Base-by-base conservation (phyloP, 805 yeast species). In the Myxozyma vanderwaltii region DNA sequence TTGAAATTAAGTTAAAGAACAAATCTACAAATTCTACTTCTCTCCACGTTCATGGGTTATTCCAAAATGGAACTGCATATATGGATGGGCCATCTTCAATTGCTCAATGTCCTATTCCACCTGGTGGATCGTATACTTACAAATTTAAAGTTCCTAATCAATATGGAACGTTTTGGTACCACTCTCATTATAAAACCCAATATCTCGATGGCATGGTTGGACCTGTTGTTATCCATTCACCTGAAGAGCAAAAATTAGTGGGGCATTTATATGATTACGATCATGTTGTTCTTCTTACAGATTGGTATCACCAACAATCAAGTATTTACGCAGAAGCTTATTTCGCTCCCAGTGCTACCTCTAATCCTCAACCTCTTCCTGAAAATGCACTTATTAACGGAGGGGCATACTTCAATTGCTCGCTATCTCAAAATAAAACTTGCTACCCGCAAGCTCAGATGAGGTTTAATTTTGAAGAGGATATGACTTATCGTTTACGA, bases 131-230 rank as follows among this genome's bases (percentile, higher is more conserved):
- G 3, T 80, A 75, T 68, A 70, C 74, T 0, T 80, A 82, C 62
- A 66, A 70, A 38, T 80, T 81, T 67, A 75, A 75, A 21, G 69
- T 74, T 2, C 68, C 71, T 48, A 26, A 44, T 6, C 81, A 79
- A 55, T 68, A 72, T 36, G 86, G 86, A 0, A 77, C 84, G 0
- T 78, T 72, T 54, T 82, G 86, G 85, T 82, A 82, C 67, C 86
- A 82, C 61, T 76, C 84, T 4, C 86, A 82, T 54, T 74, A 71
- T 67, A 81, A 80, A 41, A 75, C 81, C 4, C 95, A 94, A 48
- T 83, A 82, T 65, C 84, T 86, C 26, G 95, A 95, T 51, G 81
- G 91, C 4, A 74, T 88, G 62, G 75, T 82, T 44, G 80, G 90
- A 3, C 89, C 81, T 2, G 69, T 88, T 54, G 76, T 59, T 13